Evolutionary conservation across 768 basidiomycete species (phyloP).

Genomic region (Cyathus striatus): DNA sequence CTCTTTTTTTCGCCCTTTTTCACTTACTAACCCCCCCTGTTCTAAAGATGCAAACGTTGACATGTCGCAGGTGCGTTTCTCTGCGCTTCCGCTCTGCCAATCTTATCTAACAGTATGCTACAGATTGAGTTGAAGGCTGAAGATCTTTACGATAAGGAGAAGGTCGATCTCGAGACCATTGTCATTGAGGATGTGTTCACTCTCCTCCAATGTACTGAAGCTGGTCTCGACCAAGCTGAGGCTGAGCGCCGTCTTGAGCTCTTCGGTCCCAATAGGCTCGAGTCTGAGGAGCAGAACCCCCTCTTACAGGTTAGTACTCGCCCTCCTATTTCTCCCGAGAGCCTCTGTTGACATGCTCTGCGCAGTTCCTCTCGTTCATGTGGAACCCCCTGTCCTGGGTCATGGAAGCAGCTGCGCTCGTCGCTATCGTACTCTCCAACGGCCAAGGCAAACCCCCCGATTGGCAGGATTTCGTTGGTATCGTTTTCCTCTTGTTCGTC

Average conservation of each 20-base stretch:
- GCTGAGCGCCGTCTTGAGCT: conserved; percentile 82
- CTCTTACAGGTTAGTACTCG: conserved; percentile 71
- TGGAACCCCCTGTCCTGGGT: conserved; percentile 99
- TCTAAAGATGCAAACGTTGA: conserved; percentile 74
- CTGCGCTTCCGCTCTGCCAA: background rate
- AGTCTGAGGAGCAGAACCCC: conserved; percentile 84
- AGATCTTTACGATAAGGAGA: conserved; percentile 96
- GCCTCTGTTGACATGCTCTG: no score
- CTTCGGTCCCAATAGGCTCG: conserved; percentile 95
- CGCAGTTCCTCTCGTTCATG: conserved; percentile 92
- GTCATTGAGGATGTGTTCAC: conserved; percentile 95
- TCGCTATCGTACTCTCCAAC: conserved; percentile 94
- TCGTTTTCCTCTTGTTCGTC: conserved; percentile 84
- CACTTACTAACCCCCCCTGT: conserved; percentile 4
- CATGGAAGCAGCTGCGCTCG: conserved; percentile 95
- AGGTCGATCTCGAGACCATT: conserved; percentile 97
- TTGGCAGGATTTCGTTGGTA: conserved; percentile 98
- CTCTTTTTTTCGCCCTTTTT: conserved; percentile 10
- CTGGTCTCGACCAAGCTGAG: conserved; percentile 75
- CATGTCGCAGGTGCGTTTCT: conserved; percentile 57
- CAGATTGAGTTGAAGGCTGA: conserved; percentile 86
- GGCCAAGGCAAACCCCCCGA: conserved; percentile 85
- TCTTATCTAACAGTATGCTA: conserved; percentile 7
- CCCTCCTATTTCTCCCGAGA: background rate
- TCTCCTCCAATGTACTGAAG: conserved; percentile 83